Conservation (phyloP, 2,329 filamentous ascomycete species). For the Kalmusia sp. region DNA sequence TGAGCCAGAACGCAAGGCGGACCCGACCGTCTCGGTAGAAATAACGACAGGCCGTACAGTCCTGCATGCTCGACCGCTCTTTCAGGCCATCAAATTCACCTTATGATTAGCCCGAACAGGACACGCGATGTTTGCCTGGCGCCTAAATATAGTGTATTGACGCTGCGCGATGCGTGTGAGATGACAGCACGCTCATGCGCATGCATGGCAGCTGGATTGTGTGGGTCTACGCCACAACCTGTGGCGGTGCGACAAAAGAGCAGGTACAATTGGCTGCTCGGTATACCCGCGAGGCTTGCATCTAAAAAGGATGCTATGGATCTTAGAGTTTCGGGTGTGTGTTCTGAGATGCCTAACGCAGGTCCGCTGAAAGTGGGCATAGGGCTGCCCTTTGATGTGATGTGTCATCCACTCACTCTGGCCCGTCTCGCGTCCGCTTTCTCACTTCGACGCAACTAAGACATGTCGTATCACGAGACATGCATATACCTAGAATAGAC, state of each 20-base stretch:
- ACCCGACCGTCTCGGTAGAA: not conserved
- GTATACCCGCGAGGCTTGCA: not conserved
- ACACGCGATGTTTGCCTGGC: constrained; percentile 5
- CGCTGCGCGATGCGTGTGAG: constrained; percentile 11
- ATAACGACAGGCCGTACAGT: not conserved
- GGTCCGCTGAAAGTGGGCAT: not conserved
- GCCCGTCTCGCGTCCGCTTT: not conserved
- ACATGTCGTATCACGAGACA: constrained; percentile 6
- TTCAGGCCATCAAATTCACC: constrained; percentile 1
- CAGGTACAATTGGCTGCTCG: not conserved
- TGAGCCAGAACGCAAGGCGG: not conserved
- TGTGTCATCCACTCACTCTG: constrained; percentile 4
- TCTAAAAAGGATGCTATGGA: not conserved
- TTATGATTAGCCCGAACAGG: constrained; percentile 7
- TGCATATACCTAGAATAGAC: constrained; percentile 1
- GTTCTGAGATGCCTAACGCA: not conserved
- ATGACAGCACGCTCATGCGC: constrained; percentile 6
- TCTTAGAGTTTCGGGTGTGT: too few relatives aligned
- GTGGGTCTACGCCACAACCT: not conserved
- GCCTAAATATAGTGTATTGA: constrained; percentile 9
- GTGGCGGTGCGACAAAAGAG: constrained; percentile 1
- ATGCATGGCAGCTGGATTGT: not conserved
- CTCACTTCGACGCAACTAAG: not conserved
- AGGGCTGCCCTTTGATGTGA: not conserved
- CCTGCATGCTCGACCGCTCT: constrained; percentile 6